Base-by-base conservation (phyloP, 2,329 filamentous ascomycete genomes). In the Rosellinia necatrix region DNA sequence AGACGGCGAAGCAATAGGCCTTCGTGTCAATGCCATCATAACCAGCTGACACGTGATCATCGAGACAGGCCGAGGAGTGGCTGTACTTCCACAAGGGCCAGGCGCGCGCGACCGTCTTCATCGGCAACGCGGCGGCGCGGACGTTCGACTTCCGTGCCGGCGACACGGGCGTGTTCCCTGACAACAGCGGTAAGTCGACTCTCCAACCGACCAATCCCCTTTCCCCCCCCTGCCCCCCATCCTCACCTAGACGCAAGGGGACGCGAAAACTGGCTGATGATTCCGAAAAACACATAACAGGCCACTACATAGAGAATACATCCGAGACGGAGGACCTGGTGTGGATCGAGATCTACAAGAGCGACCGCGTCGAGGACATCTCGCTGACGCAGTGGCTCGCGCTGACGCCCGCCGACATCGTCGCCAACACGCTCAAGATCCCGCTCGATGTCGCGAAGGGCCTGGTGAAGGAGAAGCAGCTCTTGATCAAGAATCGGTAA, bases 261-360 rank as follows among this genome's bases (percentile, higher is more conserved):
- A n/a, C n/a, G n/a, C n/a, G n/a, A n/a, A n/a, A n/a, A n/a, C n/a
- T n/a, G n/a, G n/a, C n/a, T n/a, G n/a, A n/a, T n/a, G n/a, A n/a
- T n/a, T n/a, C n/a, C n/a, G n/a, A n/a, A n/a, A n/a, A n/a, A n/a
- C n/a, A n/a, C n/a, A n/a, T n/a, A 10, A 37, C 24, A 68, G 68
- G 85, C 0, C 87, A 89, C 64, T 89, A 89, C 64, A 85, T 90
- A 53, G 85, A 89, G 63, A 90, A 89, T 68, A 85, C 80, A 0
- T 86, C 83, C 0, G 75, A 83, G 1, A 82, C 78, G 0, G 83
- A 88, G 58, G 83, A 86, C 46, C 75, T 90, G 3, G 77, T 86
- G 4, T 89, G 83, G 81, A 81, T 89, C 25, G 87, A 89, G 68
- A 81, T 89, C 15, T 89, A 87, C 76, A 88, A 87, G 73, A 82